Percentiles rank a stretch among this genome's conserved stretches.
phyloP scores from a whole-genome alignment of 768 basidiomycete species.

The Termitomyces sp. region DNA sequence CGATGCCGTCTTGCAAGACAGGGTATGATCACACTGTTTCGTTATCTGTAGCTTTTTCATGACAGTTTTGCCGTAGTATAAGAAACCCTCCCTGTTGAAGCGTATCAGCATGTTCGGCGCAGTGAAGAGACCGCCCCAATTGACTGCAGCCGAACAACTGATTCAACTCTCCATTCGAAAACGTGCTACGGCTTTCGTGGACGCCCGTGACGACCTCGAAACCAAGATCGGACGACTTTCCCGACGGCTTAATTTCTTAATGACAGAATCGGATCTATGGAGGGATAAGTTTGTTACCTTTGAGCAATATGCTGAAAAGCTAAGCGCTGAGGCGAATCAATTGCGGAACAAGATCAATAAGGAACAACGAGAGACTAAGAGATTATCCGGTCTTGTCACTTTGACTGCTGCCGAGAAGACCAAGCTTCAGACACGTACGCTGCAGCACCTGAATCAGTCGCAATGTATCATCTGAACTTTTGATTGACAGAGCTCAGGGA shows the following conservation, averaged over 20 bases:
- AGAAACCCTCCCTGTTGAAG: constrained; percentile 84
- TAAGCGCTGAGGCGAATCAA: constrained; percentile 82
- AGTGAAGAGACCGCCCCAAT: constrained; percentile 62
- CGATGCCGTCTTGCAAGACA: constrained; percentile 80
- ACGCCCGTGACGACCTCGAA: constrained; percentile 90
- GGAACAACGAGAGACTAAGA: constrained; percentile 84
- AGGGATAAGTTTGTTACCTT: constrained; percentile 92
- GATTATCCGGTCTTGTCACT: constrained; percentile 74
- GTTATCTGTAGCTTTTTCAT: background rate
- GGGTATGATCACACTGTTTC: constrained; percentile 35
- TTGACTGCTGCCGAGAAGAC: constrained; percentile 74
- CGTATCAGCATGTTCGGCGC: constrained; percentile 74
- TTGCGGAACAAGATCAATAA: constrained; percentile 84
- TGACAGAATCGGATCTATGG: constrained; percentile 90
- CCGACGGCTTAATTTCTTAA: constrained; percentile 82
- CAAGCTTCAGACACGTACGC: constrained; percentile 74
- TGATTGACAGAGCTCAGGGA: constrained; percentile 60
- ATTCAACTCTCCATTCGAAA: constrained; percentile 87
- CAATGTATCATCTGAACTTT: constrained; percentile 4
- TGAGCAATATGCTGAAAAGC: constrained; percentile 88
- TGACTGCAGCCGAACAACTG: constrained; percentile 77
- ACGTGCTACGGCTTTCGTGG: constrained; percentile 91
- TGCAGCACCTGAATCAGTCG: background rate
- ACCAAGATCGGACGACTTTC: constrained; percentile 88
- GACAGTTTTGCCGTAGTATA: constrained; percentile 45